phyloP scores from a whole-genome alignment of 129 eudicot genomes.

The Saposhnikovia divaricata region DNA sequence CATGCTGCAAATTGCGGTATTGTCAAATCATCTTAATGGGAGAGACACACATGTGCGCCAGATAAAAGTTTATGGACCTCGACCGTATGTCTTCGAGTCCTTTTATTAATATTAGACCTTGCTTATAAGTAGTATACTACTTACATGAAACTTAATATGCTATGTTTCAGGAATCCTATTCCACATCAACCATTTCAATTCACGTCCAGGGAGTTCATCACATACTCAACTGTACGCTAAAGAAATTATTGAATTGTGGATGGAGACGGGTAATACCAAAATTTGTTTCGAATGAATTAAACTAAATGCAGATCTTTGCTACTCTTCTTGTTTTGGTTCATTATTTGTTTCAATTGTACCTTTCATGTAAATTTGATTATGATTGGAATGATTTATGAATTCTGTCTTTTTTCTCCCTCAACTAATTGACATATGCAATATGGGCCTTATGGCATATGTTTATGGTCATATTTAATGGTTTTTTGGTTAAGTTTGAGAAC shows the following conservation, averaged over 20 bases:
- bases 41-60: slow-evolving; percentile 96
- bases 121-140: neutral
- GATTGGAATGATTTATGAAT: neutral
- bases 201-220: slow-evolving; percentile 75
- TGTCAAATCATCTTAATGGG: slow-evolving; percentile 91
- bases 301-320: neutral
- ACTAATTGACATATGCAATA: neutral
- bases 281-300: neutral
- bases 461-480: neutral
- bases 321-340: neutral
- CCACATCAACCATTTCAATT: slow-evolving; percentile 77
- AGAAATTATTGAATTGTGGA: slow-evolving; percentile 4
- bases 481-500: neutral
- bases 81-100: slow-evolving; percentile 45
- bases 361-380: neutral
- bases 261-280: neutral
- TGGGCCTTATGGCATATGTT: neutral
- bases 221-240: slow-evolving; percentile 69
- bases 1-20: slow-evolving; percentile 86
- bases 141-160: slow-evolving; percentile 15
- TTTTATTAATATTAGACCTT: neutral
- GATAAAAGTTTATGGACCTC: slow-evolving; percentile 91
- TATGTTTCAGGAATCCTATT: slow-evolving; percentile 64
- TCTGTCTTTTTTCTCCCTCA: neutral
- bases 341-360: neutral